Percentiles rank a stretch among this genome's conserved stretches.
phyloP scores from a whole-genome alignment of 2,329 filamentous ascomycete species.

The Nigrograna mackinnonii region DNA sequence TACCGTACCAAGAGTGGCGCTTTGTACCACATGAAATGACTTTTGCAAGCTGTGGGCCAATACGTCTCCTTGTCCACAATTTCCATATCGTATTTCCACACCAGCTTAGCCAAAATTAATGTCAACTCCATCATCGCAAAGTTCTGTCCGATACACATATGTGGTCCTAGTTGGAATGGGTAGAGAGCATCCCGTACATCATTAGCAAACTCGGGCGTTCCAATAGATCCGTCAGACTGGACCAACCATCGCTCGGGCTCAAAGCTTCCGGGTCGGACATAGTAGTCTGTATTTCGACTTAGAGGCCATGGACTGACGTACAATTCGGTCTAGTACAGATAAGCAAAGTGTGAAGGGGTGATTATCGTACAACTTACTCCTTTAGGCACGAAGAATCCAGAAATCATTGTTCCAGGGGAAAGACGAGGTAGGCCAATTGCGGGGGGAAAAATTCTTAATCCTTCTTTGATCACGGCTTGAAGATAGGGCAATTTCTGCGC shows the following conservation, averaged over 20 bases:
- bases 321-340: constrained; percentile 4
- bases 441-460: constrained; percentile 20
- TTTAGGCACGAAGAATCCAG: constrained; percentile 11
- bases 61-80: too few species aligned
- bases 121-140: constrained; percentile 5
- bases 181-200: constrained; percentile 19
- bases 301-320: constrained; percentile 15
- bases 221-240: too few species aligned
- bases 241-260: constrained; percentile 45
- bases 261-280: constrained; percentile 13
- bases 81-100: constrained; percentile 8
- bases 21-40: too few species aligned
- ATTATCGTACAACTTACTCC: background rate
- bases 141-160: constrained; percentile 2
- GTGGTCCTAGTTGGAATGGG: constrained; percentile 4
- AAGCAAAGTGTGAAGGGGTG: background rate
- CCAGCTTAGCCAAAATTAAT: constrained; percentile 3
- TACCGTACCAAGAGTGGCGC: too few species aligned
- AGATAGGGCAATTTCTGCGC: constrained; percentile 20
- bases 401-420: constrained; percentile 10
- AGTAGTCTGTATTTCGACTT: constrained; percentile 18
- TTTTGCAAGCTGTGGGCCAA: too few species aligned
- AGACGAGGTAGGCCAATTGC: constrained; percentile 1
- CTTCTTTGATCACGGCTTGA: constrained; percentile 26
- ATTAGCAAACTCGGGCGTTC: constrained; percentile 21